Conservation (phyloP, 2,329 filamentous ascomycete species). For the Tolypocladium ovalisporum region DNA sequence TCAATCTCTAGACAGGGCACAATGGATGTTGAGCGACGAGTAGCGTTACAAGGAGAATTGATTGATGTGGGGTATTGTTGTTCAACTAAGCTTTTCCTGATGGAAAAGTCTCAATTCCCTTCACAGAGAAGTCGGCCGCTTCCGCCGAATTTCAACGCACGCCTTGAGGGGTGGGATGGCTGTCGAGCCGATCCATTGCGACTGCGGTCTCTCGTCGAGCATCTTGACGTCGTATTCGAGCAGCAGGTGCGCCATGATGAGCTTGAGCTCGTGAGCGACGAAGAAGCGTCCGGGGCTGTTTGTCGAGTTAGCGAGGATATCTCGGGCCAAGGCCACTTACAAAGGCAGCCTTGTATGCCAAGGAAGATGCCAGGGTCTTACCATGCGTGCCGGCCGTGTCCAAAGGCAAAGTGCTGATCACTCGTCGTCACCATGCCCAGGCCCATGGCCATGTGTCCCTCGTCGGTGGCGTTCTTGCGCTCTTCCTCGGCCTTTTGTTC, state of each 20-base stretch:
- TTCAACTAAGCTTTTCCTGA: not conserved
- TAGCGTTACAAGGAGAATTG: not conserved
- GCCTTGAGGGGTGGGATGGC: constrained; percentile 18
- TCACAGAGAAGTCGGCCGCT: not conserved
- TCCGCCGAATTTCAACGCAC: constrained; percentile 14
- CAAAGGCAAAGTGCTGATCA: constrained; percentile 39
- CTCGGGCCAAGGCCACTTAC: not conserved
- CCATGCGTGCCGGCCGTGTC: constrained; percentile 44
- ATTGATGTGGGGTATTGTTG: not conserved
- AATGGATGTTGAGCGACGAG: not conserved
- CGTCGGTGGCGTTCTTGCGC: constrained; percentile 16
- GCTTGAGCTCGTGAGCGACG: constrained; percentile 43
- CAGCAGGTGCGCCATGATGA: constrained; percentile 38
- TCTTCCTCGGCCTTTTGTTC: constrained; percentile 16
- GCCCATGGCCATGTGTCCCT: constrained; percentile 22
- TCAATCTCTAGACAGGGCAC: not conserved
- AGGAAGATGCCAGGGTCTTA: constrained; percentile 7
- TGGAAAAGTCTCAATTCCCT: too few species aligned
- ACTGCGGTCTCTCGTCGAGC: constrained; percentile 25
- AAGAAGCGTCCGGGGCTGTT: constrained; percentile 43
- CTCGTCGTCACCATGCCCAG: constrained; percentile 43
- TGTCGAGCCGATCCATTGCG: constrained; percentile 33
- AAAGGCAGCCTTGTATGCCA: not conserved
- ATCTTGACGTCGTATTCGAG: constrained; percentile 41
- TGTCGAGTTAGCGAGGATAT: not conserved